Conservation (phyloP, 345 rosid genomes). For the Syzygium aqueum region DNA sequence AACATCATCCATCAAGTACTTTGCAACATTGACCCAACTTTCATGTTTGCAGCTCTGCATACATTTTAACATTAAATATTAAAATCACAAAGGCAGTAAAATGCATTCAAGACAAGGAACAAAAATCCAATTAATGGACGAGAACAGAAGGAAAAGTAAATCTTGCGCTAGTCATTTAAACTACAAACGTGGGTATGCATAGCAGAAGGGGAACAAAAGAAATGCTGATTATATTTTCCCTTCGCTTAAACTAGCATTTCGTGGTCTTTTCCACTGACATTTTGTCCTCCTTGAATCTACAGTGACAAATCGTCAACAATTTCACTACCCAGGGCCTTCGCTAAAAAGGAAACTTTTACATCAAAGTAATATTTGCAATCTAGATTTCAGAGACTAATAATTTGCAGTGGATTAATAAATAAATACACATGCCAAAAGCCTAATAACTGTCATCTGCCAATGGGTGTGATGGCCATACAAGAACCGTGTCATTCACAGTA, state of each 20-base stretch:
- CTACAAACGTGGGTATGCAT: not conserved
- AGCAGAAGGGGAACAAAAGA: not conserved
- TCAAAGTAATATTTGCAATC: not conserved
- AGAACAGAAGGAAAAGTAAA: not conserved
- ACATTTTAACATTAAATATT: constrained; percentile 5
- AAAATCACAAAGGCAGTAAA: not conserved
- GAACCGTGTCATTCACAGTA: not conserved
- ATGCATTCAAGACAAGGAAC: not conserved
- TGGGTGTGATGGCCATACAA: not conserved
- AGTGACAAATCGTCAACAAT: not conserved
- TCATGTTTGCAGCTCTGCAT: constrained; percentile 70
- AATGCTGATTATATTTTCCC: not conserved
- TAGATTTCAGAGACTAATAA: not conserved
- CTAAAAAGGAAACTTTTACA: not conserved
- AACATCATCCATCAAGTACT: constrained; percentile 74
- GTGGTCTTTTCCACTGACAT: not conserved
- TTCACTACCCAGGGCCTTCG: not conserved
- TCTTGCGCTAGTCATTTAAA: not conserved
- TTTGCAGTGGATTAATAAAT: not conserved
- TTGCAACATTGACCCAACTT: constrained; percentile 65
- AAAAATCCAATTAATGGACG: not conserved
- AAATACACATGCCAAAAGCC: not conserved
- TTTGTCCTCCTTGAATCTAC: not conserved
- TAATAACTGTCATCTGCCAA: not conserved
- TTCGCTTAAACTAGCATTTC: not conserved